Base-by-base conservation (phyloP, 1,284 basidiomycete genomes). In the Anthracocystis setariae region DNA sequence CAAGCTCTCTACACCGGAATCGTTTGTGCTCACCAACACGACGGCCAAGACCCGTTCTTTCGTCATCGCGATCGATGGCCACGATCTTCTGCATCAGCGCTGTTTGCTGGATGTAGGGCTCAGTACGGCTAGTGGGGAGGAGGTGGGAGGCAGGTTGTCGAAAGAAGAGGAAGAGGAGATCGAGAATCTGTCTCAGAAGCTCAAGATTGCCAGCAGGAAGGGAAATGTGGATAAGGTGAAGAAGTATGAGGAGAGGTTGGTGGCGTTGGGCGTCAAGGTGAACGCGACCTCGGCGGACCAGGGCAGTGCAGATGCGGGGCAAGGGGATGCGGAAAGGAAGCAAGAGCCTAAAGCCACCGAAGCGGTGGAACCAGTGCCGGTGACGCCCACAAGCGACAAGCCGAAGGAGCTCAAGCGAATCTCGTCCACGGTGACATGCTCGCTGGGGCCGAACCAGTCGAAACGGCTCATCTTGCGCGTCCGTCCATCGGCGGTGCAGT, bases 141-240 rank as follows among this genome's bases (percentile, higher is more conserved):
- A 84, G 49, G 80, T 83, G 24, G 53, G 66, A 21, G 83, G 84
- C 32, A 83, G 82, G 3, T 75, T 86, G 53, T 83, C 83, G n/a
- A 84, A 84, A 56, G 82, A 79, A 24, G 85, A 86, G 55, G 85
- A 86, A 67, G 85, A 86, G 63, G 86, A 86, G 74, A 82, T 86
- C 3, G 86, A 86, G 77, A 84, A 79, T 39, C 72, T 86, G 48
- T 77, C 84, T 27, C 86, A 86, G 64, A 86, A 86, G 77, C 81
- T 86, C 63, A 86, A 86, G 79, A 86, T 86, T 46, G 85, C 85
- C 0, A 74, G 78, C 49, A 74, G 86, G 48, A 86, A 86, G 74
- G 84, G 84, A 40, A 86, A 86, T 62, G 46, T 68, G 38, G 85
- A 86, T 62, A 86, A 86, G 78, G 80, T 86, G 51, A 79, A 79